Base-by-base conservation (phyloP, 2,329 filamentous ascomycete genomes). In the Elsinoe arachidis region DNA sequence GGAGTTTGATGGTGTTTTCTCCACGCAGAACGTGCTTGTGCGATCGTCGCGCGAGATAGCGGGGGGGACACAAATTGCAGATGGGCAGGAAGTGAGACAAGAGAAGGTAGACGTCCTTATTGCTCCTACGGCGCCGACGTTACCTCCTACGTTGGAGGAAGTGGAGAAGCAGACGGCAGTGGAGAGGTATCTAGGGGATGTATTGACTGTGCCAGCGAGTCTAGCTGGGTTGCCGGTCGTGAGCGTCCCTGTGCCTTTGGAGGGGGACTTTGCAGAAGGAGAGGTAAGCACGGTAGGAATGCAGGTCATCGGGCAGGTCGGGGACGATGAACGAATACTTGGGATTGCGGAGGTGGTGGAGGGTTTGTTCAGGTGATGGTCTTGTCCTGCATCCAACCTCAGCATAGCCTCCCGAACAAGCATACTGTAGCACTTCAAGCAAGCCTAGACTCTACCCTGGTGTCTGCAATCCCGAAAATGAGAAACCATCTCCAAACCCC, bases 151-250 rank as follows among this genome's bases (percentile, higher is more conserved):
- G 5, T 68, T 93, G 5, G 74, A 78, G 2, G 78, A 84, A 5
- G 68, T 93, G 34, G 64, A 74, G 60, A 65, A 70, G 9, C 76
- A 82, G 69, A 70, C 73, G 14, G 72, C 79, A 0, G 73, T 95
- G n/a, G 84, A 92, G 64, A 81, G 81, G 1, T 97, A 96, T 68
- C 87, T 88, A 77, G 96, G 93, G 66, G 93, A 99, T 72, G 86
- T 97, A 1, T 92, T 97, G 65, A 97, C 93, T 0, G 92, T 99
- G 1, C 93, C 93, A 1, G 90, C 92, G 1, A 96, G 90, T 72
- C 75, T 99, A 62, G 93, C 92, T 0, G 93, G 93, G 0, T 74
- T 99, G 57, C 93, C 93, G 2, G 88, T 91, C 10, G 81, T 96
- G 53, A 96, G 87, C 63, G 78, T 99, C 10, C 92, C 93, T 0